phyloP scores from a whole-genome alignment of 2,329 filamentous ascomycete species.

The Diplodia sapinea region DNA sequence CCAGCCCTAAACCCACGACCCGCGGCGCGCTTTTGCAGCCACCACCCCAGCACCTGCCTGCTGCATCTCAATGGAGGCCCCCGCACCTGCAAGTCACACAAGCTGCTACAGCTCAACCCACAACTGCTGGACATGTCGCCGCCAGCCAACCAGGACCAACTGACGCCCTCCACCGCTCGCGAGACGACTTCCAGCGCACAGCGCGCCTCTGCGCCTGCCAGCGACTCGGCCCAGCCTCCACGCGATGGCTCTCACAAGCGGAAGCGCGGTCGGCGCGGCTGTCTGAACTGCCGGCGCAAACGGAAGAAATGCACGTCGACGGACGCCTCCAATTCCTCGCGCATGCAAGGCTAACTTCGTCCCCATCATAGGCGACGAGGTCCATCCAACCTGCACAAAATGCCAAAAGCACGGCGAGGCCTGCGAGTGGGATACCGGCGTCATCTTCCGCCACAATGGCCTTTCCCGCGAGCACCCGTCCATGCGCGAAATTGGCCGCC shows the following conservation, averaged over 20 bases:
- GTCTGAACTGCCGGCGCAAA: slow-evolving; percentile 35
- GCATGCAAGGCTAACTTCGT: not conserved
- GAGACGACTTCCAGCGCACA: slow-evolving; percentile 6
- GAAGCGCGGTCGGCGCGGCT: slow-evolving; percentile 31
- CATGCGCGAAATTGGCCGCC: slow-evolving; percentile 32
- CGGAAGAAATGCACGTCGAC: slow-evolving; percentile 34
- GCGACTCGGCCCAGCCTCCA: not conserved
- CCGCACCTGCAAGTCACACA: not conserved
- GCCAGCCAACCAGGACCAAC: not conserved
- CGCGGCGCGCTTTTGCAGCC: slow-evolving; percentile 22
- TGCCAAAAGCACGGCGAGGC: slow-evolving; percentile 34
- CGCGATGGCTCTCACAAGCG: slow-evolving; percentile 25
- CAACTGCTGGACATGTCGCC: slow-evolving; percentile 14
- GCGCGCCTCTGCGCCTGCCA: slow-evolving; percentile 10
- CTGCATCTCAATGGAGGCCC: slow-evolving; percentile 18
- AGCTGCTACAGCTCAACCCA: slow-evolving; percentile 9
- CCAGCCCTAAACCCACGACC: slow-evolving; percentile 24
- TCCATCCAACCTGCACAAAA: slow-evolving; percentile 35
- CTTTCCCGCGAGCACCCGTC: slow-evolving; percentile 23
- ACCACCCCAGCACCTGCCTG: not conserved
- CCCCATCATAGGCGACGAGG: slow-evolving; percentile 32
- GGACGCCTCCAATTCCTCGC: not conserved
- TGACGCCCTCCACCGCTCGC: slow-evolving; percentile 20
- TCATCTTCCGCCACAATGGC: slow-evolving; percentile 35
- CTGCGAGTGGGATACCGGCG: slow-evolving; percentile 35